Evolutionary conservation across 2,329 filamentous ascomycete genomes (phyloP).

Genomic region (Diaporthe sp.): DNA sequence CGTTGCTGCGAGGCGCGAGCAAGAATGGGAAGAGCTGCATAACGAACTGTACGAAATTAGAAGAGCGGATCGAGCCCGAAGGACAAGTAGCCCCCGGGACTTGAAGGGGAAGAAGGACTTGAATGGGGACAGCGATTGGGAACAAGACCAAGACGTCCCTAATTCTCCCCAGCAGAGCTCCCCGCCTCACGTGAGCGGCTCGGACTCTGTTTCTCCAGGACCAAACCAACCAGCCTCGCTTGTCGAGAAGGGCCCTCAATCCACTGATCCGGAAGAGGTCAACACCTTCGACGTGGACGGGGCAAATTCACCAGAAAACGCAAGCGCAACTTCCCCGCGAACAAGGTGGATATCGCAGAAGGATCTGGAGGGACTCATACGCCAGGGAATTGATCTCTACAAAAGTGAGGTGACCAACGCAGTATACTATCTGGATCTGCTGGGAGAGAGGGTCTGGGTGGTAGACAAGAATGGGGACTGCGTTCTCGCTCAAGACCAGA

Average conservation of each 20-base stretch:
- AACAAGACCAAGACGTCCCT: not conserved
- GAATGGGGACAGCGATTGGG: not conserved
- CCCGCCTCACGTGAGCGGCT: not conserved
- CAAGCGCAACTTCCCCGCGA: not conserved
- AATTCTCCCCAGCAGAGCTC: not conserved
- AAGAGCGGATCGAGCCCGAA: no score
- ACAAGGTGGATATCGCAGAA: constrained; percentile 2
- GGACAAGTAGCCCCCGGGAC: not conserved
- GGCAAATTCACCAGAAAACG: not conserved
- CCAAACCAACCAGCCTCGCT: not conserved
- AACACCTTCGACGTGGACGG: not conserved
- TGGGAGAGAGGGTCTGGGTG: not conserved
- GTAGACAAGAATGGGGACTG: not conserved
- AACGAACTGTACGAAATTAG: not conserved
- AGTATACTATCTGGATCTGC: not conserved
- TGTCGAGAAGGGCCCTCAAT: not conserved
- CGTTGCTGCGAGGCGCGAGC: not conserved
- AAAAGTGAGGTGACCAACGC: not conserved
- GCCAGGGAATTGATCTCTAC: not conserved
- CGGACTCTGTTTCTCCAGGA: not conserved
- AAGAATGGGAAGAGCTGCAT: not conserved
- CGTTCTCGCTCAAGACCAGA: not conserved
- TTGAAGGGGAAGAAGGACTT: no score
- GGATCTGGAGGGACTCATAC: not conserved
- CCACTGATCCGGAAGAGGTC: not conserved